Conservation (phyloP, 202 grass and related monocot species). For the Saccharum hybrid region DNA sequence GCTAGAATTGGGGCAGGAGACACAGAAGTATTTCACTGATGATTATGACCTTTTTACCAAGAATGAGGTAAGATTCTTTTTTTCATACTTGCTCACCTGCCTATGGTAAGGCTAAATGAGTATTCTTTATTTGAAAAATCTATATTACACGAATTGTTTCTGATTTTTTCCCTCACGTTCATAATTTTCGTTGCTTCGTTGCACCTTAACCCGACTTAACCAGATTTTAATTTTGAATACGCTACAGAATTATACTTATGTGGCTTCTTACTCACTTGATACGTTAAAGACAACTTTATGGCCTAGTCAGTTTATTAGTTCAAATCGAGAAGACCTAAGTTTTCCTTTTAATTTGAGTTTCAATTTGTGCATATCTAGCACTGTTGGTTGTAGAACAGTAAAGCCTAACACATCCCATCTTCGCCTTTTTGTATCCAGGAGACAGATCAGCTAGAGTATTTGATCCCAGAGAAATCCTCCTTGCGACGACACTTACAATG, state of each 20-base stretch:
- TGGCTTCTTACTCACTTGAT: neutral
- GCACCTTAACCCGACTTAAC: neutral
- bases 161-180: neutral
- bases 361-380: neutral
- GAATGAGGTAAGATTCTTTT: conserved; percentile 76
- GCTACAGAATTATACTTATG: neutral
- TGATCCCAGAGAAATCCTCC: conserved; percentile 80
- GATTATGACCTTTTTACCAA: conserved; percentile 84
- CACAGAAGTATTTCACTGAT: conserved; percentile 82
- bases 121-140: neutral
- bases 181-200: neutral
- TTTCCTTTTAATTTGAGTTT: neutral
- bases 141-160: neutral
- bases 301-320: neutral
- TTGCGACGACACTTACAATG: conserved; percentile 63
- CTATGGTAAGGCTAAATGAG: neutral
- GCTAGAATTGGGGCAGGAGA: conserved; percentile 78
- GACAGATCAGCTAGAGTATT: conserved; percentile 70
- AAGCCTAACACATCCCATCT: conserved; percentile 9
- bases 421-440: conserved; percentile 58
- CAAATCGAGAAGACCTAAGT: neutral
- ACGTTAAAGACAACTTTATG: neutral
- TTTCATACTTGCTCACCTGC: neutral
- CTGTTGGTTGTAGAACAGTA: neutral
- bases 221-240: conserved; percentile 1